Evolutionary conservation across 228 moss, liverwort and hornwort genomes (phyloP).

Genomic region (Sphagnum fallax): DNA sequence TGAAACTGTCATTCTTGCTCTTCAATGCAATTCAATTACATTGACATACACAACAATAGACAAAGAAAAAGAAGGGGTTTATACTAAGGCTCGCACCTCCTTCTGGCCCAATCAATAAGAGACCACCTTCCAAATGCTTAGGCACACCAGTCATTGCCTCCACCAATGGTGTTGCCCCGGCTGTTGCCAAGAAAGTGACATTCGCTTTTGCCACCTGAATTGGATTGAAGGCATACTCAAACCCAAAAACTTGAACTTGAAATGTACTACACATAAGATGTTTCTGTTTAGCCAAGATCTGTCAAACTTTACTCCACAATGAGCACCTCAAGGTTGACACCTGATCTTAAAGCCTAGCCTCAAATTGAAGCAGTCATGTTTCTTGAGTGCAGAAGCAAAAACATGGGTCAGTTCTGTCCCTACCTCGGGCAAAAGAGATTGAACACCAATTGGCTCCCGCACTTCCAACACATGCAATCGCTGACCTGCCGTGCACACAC

Average conservation of each 20-base stretch:
- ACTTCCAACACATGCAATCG: conserved; percentile 73
- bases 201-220: conserved; percentile 56
- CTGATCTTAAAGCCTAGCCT: no score
- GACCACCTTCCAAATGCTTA: conserved; percentile 29
- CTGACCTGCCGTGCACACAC: conserved; percentile 37
- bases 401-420: neutral
- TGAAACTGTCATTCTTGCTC: neutral
- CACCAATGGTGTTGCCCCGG: conserved; percentile 62
- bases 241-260: no score
- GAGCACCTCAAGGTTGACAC: no score
- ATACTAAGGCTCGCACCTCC: conserved; percentile 35
- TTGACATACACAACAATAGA: neutral
- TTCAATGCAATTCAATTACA: neutral
- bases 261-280: no score
- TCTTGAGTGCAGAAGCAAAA: neutral
- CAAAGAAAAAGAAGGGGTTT: neutral
- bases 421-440: conserved; percentile 52
- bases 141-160: conserved; percentile 26
- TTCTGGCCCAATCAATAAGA: conserved; percentile 79
- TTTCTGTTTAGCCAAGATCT: neutral
- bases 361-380: no score
- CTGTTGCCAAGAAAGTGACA: conserved; percentile 65
- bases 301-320: no score
- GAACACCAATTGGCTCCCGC: conserved; percentile 35
- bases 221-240: neutral